A percentile compares a stretch with the other conserved stretches of the same genome.
Evolutionary conservation across 768 basidiomycete species (phyloP).

Genomic region (Tylopilus cervinicoccineus): DNA sequence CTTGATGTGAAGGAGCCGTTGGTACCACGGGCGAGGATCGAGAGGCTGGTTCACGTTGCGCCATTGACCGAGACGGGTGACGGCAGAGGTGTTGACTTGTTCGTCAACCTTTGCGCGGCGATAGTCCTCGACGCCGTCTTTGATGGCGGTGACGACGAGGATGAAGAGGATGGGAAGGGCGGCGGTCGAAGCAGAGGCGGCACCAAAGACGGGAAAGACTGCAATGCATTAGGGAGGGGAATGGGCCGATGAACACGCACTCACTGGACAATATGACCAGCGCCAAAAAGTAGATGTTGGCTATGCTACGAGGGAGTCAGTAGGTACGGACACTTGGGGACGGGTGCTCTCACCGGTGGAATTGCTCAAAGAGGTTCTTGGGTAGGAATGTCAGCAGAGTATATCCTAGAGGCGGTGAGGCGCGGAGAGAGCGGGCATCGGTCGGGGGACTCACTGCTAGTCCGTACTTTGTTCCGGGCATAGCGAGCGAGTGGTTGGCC

Average conservation of each 20-base stretch:
- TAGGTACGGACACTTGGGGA: not conserved
- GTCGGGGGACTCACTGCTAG: constrained; percentile 65
- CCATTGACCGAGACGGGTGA: constrained; percentile 87
- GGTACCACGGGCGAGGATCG: constrained; percentile 72
- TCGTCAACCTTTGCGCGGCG: constrained; percentile 86
- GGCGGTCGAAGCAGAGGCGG: constrained; percentile 74
- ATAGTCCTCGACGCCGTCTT: constrained; percentile 95
- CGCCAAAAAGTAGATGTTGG: constrained; percentile 88
- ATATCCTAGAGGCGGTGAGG: constrained; percentile 57
- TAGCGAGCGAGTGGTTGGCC: constrained; percentile 83
- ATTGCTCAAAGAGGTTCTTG: constrained; percentile 94
- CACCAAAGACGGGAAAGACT: constrained; percentile 93
- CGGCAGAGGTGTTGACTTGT: constrained; percentile 91
- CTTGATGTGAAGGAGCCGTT: constrained; percentile 69
- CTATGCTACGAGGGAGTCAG: constrained; percentile 47
- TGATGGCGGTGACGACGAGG: constrained; percentile 83
- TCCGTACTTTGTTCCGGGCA: constrained; percentile 89
- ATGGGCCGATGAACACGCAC: constrained; percentile 15
- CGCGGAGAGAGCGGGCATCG: not conserved
- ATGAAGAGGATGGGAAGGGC: constrained; percentile 88
- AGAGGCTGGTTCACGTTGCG: constrained; percentile 82
- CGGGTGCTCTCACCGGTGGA: constrained; percentile 58
- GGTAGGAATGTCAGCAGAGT: constrained; percentile 88
- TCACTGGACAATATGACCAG: constrained; percentile 78
- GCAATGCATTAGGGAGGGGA: constrained; percentile 10